Conservation (phyloP, 345 rosid genomes). For the Populus nigra region DNA sequence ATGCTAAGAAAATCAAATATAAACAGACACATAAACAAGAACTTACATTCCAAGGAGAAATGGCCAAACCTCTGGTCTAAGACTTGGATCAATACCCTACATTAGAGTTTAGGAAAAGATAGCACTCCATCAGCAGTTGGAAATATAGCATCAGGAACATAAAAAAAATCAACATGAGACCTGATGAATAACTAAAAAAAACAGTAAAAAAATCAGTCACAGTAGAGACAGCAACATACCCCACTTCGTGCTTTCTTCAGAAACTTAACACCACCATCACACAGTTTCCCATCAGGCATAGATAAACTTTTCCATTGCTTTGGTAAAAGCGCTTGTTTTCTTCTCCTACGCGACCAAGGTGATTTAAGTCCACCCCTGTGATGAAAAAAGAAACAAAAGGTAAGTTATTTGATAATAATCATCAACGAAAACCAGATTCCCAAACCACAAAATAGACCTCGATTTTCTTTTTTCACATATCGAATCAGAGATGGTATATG, state of each 20-base stretch:
- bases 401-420: background rate
- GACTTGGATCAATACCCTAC: constrained; percentile 89
- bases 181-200: background rate
- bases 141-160: constrained; percentile 8
- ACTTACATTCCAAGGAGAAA: constrained; percentile 96
- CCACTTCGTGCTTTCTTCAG: constrained; percentile 91
- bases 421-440: background rate
- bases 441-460: background rate
- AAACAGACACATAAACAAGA: background rate
- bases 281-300: constrained; percentile 66
- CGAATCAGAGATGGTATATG: background rate
- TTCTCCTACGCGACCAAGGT: constrained; percentile 90
- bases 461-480: background rate
- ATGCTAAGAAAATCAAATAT: background rate
- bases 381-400: constrained; percentile 14
- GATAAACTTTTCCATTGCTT: constrained; percentile 75
- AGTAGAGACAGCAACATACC: constrained; percentile 47
- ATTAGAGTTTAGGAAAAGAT: constrained; percentile 15
- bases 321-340: constrained; percentile 73
- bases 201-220: background rate
- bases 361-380: constrained; percentile 74
- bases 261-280: constrained; percentile 79
- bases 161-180: background rate
- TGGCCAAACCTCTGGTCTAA: constrained; percentile 94
- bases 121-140: constrained; percentile 8